Evolutionary conservation across 2,329 filamentous ascomycete genomes (phyloP).

Genomic region (Fusarium metavorans): DNA sequence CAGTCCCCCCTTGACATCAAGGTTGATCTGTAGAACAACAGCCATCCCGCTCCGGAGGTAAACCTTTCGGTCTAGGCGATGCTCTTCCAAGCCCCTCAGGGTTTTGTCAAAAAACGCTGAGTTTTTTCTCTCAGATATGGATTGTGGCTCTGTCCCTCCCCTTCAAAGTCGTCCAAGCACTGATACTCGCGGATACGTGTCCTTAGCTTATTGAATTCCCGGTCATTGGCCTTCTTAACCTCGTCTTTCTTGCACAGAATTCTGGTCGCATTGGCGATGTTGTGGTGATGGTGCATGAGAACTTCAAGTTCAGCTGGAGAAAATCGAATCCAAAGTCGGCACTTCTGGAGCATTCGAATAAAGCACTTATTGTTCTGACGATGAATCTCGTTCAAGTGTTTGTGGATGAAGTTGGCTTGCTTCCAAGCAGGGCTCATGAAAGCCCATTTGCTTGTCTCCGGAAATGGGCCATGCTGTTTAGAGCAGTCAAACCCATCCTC

Average conservation of each 20-base stretch:
- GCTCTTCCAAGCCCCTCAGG: too few relatives aligned
- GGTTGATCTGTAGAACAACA: slow-evolving; percentile 43
- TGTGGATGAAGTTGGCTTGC: slow-evolving; percentile 63
- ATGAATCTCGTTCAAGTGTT: slow-evolving; percentile 67
- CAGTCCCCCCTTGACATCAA: slow-evolving; percentile 15
- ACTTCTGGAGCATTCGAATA: slow-evolving; percentile 67
- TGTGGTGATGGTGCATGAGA: slow-evolving; percentile 58
- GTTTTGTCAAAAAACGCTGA: too few relatives aligned
- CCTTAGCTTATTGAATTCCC: slow-evolving; percentile 13
- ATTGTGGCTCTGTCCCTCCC: too few relatives aligned
- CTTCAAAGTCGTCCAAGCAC: background rate
- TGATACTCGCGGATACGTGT: slow-evolving; percentile 3
- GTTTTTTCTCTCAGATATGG: too few relatives aligned
- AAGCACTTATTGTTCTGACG: slow-evolving; percentile 67
- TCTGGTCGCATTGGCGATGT: slow-evolving; percentile 44
- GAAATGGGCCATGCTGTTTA: slow-evolving; percentile 50
- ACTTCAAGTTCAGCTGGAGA: slow-evolving; percentile 51
- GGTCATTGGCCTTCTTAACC: slow-evolving; percentile 11
- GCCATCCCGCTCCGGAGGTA: slow-evolving; percentile 12
- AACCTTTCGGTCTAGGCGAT: too few relatives aligned
- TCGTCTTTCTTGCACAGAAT: slow-evolving; percentile 21
- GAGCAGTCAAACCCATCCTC: too few relatives aligned
- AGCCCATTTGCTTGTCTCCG: slow-evolving; percentile 69
- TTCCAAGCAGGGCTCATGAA: slow-evolving; percentile 68
- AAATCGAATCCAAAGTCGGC: slow-evolving; percentile 57